Evolutionary conservation across 1,284 basidiomycete genomes (phyloP).

Genomic region (Tetrapyrgos nigripes): DNA sequence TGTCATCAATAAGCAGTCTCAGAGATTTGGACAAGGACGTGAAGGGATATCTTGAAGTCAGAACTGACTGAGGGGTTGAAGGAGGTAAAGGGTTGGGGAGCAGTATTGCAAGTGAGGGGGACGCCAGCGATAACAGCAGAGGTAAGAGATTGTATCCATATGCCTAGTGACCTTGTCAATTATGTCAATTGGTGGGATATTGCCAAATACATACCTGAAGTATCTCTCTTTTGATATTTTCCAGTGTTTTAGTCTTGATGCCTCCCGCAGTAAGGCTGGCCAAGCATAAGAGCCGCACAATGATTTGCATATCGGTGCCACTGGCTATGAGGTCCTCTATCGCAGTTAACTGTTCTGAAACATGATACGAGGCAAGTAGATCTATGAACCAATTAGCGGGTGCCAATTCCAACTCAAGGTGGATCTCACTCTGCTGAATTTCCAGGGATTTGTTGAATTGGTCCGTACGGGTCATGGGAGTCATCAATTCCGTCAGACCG

Average conservation of each 20-base stretch:
- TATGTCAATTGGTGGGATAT: conserved; percentile 3
- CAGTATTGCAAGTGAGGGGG: conserved; percentile 73
- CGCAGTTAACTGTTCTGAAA: conserved; percentile 74
- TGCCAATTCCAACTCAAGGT: conserved; percentile 2
- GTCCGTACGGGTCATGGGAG: conserved; percentile 86
- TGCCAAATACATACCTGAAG: conserved; percentile 68
- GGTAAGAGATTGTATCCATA: conserved; percentile 94
- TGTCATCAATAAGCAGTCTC: conserved; percentile 93
- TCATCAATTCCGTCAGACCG: conserved; percentile 89
- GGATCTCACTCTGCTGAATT: conserved; percentile 88
- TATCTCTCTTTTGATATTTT: conserved; percentile 91
- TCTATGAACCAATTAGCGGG: conserved; percentile 54
- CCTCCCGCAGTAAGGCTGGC: conserved; percentile 86
- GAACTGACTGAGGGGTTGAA: conserved; percentile 48
- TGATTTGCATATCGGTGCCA: conserved; percentile 78
- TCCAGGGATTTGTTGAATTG: conserved; percentile 93
- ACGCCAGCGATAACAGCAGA: conserved; percentile 81
- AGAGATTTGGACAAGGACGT: conserved; percentile 80
- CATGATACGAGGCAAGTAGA: conserved; percentile 89
- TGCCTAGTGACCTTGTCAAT: conserved; percentile 52
- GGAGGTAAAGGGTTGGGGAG: conserved; percentile 67
- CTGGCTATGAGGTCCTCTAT: conserved; percentile 91
- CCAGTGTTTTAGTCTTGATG: conserved; percentile 87
- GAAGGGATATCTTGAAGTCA: conserved; percentile 71
- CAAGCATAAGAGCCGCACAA: conserved; percentile 86